A percentile compares a stretch with the other conserved stretches of the same genome.
These are phyloP conservation scores for Punctularia strigosozonata DNA, from an alignment of 768 basidiomycete genomes.

Conservation along the genomic window DNA sequence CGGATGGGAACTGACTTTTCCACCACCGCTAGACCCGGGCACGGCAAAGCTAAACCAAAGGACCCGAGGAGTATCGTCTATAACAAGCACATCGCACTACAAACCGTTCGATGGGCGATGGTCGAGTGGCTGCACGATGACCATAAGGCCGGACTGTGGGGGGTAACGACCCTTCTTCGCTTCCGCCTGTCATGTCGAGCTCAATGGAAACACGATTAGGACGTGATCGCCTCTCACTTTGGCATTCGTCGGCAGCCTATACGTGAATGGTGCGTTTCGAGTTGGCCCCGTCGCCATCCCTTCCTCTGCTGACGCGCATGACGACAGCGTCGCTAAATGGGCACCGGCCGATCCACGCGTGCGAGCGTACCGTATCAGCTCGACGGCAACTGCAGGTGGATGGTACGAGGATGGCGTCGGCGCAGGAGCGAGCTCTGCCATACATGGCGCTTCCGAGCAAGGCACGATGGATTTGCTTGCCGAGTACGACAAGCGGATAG, in stretches of 20 bases:
- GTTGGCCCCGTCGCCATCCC: conserved; percentile 1
- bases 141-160: conserved; percentile 32
- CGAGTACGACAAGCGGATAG: not conserved
- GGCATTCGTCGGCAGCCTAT: conserved; percentile 27
- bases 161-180: conserved; percentile 17
- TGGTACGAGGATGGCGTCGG: no score
- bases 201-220: conserved; percentile 17
- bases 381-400: no score
- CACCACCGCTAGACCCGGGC: conserved; percentile 28
- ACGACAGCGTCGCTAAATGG: conserved; percentile 24
- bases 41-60: conserved; percentile 27
- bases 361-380: no score
- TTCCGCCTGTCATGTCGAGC: not conserved
- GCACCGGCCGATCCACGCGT: conserved; percentile 17
- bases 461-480: not conserved
- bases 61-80: conserved; percentile 27
- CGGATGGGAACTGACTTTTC: not conserved
- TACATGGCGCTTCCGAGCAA: not conserved
- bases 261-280: conserved; percentile 25
- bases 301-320: not conserved
- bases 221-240: conserved; percentile 39
- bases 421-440: not conserved
- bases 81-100: conserved; percentile 28
- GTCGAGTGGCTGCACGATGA: conserved; percentile 38
- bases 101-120: conserved; percentile 42